Evolutionary conservation across 257 asterid species (phyloP), one percentile per base, ranked within the genome.

Genomic region (Euphrasia confusa): DNA sequence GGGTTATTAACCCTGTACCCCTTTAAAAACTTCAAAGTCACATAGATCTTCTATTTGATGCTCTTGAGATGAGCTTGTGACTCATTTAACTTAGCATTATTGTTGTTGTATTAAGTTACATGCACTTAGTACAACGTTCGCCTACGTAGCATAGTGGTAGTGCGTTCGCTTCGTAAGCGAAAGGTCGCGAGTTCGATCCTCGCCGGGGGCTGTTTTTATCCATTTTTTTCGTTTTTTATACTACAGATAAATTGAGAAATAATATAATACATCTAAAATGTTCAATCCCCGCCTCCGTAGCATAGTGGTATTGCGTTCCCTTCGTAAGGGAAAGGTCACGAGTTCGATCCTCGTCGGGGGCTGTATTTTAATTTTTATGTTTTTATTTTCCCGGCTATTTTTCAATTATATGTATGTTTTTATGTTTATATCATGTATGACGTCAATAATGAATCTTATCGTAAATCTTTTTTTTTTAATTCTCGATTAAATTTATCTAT

Each of bases 81-180:
- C 24, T 21, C 24, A 21, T 21, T 21, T 21, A 21, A 21, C 24
- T 21, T 21, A 21, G 24, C 1, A 21, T 21, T 21, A 21, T 21
- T 21, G 1, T 21, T 21, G 60, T 75, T 28, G 3, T 28, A 28
- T 28, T 28, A 28, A 28, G 2, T 1, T 2, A 2, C 5, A 0
- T 28, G 5, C 33, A 28, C 2, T 28, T 1, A 28, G 2, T 28
- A 4, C 2, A 45, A 10, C 4, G 14, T 11, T 45, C n/a, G 90
- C 96, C 96, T 61, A 10, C 10, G 91, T 88, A 85, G 98, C 96
- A 85, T 88, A 91, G 96, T 88, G 96, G 98, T 88, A 88, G 80
- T 90, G 96, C 98, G 96, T 91, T 90, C 96, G 90, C 98, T 91
- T 91, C 95, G 96, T 88, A 88, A 88, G 98, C 87, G 94, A 88